These are phyloP conservation scores for Diphasiastrum complanatum DNA, from an alignment of 83 land plant genomes.

Conservation along the genomic window DNA sequence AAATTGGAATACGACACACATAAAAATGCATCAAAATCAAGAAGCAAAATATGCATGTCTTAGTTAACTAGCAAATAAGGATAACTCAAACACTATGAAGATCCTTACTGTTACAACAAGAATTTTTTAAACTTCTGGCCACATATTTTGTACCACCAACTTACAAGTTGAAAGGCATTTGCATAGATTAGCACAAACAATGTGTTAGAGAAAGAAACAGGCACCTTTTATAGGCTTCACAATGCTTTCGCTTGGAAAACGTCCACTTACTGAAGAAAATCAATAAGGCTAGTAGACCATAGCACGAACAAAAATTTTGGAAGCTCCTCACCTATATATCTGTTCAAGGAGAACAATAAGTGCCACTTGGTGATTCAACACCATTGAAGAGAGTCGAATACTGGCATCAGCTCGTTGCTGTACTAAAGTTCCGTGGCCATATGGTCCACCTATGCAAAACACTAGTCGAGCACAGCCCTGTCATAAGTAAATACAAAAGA, in stretches of 20 bases:
- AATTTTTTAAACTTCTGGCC: no score
- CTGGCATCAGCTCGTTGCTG: constrained; percentile 62
- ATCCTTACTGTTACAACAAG: no score
- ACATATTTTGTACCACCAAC: no score
- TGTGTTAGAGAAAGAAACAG: no score
- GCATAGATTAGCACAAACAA: no score
- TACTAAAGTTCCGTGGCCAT: constrained; percentile 77
- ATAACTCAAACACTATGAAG: no score
- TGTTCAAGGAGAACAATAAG: constrained; percentile 84
- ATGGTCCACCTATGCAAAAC: constrained; percentile 96
- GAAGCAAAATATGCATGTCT: no score
- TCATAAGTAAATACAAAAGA: constrained; percentile 2
- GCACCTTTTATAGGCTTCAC: no score
- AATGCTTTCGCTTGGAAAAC: background rate
- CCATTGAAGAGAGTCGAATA: constrained; percentile 77
- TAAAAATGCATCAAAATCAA: background rate
- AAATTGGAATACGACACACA: background rate
- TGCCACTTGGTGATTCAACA: constrained; percentile 87
- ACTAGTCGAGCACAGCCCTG: constrained; percentile 61
- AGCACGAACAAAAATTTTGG: background rate
- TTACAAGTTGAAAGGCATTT: no score
- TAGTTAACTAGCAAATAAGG: no score
- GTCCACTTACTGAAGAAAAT: background rate
- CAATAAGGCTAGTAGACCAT: background rate
- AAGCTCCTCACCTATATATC: constrained; percentile 60